Conservation (phyloP, 1,284 basidiomycete species). For the Microbotryomycetes sp. region DNA sequence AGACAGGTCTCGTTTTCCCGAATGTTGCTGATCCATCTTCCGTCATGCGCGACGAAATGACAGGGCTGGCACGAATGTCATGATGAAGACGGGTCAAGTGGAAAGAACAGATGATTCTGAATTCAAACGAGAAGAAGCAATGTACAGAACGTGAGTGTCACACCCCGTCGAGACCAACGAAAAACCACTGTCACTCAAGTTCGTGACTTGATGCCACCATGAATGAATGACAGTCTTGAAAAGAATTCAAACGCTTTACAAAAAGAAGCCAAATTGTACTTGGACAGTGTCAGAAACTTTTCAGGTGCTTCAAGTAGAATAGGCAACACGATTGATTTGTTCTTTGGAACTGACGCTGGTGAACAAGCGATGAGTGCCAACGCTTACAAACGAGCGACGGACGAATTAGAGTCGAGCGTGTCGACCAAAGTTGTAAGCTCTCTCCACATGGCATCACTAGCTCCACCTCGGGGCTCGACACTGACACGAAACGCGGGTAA, state of each 20-base stretch:
- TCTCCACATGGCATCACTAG: background rate
- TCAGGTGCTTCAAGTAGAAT: conserved; percentile 78
- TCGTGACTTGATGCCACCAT: background rate
- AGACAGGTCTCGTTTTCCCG: too few species aligned
- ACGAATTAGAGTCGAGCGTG: conserved; percentile 68
- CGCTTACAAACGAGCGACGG: conserved; percentile 89
- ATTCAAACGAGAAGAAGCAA: conserved; percentile 85
- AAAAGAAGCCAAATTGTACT: conserved; percentile 91
- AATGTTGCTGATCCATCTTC: background rate
- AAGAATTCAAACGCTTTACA: conserved; percentile 87
- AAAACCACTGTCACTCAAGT: conserved; percentile 2
- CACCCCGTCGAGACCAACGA: conserved; percentile 1
- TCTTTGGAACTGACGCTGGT: conserved; percentile 58
- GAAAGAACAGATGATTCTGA: conserved; percentile 91
- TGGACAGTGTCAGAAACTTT: conserved; percentile 86
- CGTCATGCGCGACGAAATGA: background rate
- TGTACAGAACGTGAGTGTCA: conserved; percentile 76
- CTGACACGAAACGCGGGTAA: conserved; percentile 5
- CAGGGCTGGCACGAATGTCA: conserved; percentile 67
- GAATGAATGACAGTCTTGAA: conserved; percentile 61
- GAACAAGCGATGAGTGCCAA: conserved; percentile 91
- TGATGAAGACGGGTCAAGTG: conserved; percentile 58
- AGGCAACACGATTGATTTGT: conserved; percentile 86
- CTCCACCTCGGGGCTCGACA: background rate
- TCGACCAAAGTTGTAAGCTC: conserved; percentile 9